Evolutionary conservation across 495 filamentous ascomycete species (phyloP).

Genomic region (Penicillium robsamsonii): DNA sequence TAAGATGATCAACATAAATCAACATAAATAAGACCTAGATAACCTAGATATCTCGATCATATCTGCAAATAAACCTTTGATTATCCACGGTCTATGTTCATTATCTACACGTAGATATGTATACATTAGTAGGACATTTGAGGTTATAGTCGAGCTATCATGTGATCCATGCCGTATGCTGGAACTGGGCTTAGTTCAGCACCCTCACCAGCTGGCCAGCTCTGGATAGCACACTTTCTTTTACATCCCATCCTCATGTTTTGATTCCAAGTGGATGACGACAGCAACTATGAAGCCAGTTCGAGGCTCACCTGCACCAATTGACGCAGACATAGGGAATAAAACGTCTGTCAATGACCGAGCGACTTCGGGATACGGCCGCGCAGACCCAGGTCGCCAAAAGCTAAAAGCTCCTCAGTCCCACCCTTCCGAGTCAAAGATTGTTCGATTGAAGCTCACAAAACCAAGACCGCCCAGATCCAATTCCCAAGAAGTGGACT

Average conservation of each 20-base stretch:
- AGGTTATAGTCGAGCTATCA: neutral
- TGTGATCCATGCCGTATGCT: neutral
- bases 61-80: neutral
- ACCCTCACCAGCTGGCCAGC: neutral
- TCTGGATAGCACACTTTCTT: neutral
- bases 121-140: neutral
- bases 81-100: neutral
- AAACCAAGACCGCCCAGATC: constrained; percentile 3
- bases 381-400: neutral
- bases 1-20: neutral
- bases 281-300: neutral
- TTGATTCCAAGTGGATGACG: neutral
- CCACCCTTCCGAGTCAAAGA: constrained; percentile 13
- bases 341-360: neutral
- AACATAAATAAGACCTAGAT: neutral
- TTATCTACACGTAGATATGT: neutral
- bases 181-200: constrained; percentile 1
- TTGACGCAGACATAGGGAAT: neutral
- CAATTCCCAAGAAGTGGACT: constrained; percentile 24
- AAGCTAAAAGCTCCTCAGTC: constrained; percentile 7
- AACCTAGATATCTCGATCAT: neutral
- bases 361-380: neutral
- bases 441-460: constrained; percentile 10
- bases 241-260: neutral
- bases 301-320: neutral